Evolutionary conservation across 331 rosid species (phyloP).

Genomic region (Quercus tomentella): DNA sequence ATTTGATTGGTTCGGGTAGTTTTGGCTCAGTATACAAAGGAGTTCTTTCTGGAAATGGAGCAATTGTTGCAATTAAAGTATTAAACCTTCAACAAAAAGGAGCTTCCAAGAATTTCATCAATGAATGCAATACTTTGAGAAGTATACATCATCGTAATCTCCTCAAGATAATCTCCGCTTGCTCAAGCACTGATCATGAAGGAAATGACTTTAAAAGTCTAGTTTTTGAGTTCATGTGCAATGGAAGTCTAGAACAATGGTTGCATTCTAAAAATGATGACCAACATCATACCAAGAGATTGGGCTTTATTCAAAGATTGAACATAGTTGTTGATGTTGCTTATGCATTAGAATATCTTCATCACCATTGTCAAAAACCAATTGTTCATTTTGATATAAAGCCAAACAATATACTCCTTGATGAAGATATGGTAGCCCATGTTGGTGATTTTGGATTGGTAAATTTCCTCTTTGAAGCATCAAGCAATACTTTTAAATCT

Average conservation of each 20-base stretch:
- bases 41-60: not conserved
- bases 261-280: not conserved
- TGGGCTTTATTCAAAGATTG: not conserved
- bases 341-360: constrained; percentile 34
- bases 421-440: constrained; percentile 20
- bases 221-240: constrained; percentile 28
- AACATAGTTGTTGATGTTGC: constrained; percentile 35
- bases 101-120: constrained; percentile 23
- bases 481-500: not conserved
- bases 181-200: constrained; percentile 22
- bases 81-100: constrained; percentile 9
- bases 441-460: constrained; percentile 61
- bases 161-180: constrained; percentile 19
- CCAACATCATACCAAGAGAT: not conserved
- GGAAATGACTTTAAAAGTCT: constrained; percentile 32
- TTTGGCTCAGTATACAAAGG: constrained; percentile 18
- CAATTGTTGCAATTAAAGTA: constrained; percentile 13
- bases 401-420: constrained; percentile 37
- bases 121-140: constrained; percentile 22
- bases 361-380: constrained; percentile 5
- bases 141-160: constrained; percentile 19
- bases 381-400: constrained; percentile 37
- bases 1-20: constrained; percentile 5
- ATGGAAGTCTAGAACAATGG: constrained; percentile 26
- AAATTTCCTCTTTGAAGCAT: constrained; percentile 37